Evolutionary conservation across 805 yeast species (phyloP), one percentile per base, ranked within the genome.

Genomic region (Suhomyces sp.): DNA sequence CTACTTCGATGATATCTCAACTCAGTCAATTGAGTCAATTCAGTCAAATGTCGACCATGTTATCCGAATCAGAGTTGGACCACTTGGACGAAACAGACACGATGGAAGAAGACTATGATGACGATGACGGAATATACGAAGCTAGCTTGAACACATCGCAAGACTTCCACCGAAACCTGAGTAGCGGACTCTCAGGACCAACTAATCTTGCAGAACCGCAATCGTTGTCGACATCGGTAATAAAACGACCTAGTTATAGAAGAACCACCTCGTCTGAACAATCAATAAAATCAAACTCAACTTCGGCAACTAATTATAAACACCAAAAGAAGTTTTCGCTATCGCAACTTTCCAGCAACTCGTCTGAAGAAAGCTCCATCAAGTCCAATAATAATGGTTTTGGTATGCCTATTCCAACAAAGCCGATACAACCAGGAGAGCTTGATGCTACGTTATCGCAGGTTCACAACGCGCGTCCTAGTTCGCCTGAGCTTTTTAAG

Each of bases 41-140:
- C 39, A 69, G 76, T 60, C 79, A 75, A 51, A 58, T 73, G 53
- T 73, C 76, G 7, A 67, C 75, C 15, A 71, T 71, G 72, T 53
- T 73, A 60, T 72, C 78, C 3, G 79, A 72, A 49, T 69, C 73
- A 3, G 79, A 75, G 49, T 57, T 72, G 40, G 78, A 74, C 31
- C 63, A 66, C 46, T 54, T 72, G 51, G 76, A 69, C 41, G 78
- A 69, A 44, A 68, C 77, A 2, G 78, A 72, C 50, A 63, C 67
- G 9, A 63, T 66, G 66, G 76, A 61, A 2, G 75, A 71, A 10
- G 71, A 70, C 35, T 68, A 64, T 52, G 66, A 63, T 45, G 74
- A 69, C 37, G 74, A 71, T 44, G 74, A 71, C 33, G 71, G 62
- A 3, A 60, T 63, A 25, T 73, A 73, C 55, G 78, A 74, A 49